Percentiles rank a stretch among this genome's conserved stretches.
Evolutionary conservation across 2,329 filamentous ascomycete genomes (phyloP).

Genomic region (Bipolaris sorokiniana): DNA sequence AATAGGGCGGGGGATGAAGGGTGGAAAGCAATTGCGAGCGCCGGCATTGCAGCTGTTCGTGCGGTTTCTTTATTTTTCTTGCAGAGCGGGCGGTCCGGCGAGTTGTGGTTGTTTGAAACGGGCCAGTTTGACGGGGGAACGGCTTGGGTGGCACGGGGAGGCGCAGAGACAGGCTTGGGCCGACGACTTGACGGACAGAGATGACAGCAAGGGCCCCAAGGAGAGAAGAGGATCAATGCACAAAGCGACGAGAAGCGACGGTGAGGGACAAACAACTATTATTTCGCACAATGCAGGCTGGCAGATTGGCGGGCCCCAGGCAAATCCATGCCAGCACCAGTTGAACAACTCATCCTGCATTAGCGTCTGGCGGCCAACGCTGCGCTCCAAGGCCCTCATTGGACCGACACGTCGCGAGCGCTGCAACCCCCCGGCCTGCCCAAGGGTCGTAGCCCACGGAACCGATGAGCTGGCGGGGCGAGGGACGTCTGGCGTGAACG

Average conservation of each 20-base stretch:
- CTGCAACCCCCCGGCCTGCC: conserved; percentile 10
- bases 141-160: not conserved
- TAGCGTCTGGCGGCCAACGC: conserved; percentile 42
- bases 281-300: conserved; percentile 32
- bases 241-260: conserved; percentile 9
- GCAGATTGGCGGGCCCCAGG: conserved; percentile 31
- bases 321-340: conserved; percentile 36
- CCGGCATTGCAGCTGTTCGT: not conserved
- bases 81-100: not conserved
- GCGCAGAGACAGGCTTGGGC: not conserved
- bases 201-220: not conserved
- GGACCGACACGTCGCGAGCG: conserved; percentile 14
- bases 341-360: conserved; percentile 50
- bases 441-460: conserved; percentile 10
- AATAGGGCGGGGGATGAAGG: not conserved
- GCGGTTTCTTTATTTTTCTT: not conserved
- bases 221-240: conserved; percentile 15
- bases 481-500: not conserved
- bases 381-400: conserved; percentile 28
- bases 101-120: not conserved
- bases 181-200: conserved; percentile 1
- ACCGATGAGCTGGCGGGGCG: conserved; percentile 15
- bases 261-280: conserved; percentile 26
- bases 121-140: conserved; percentile 4
- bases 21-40: conserved; percentile 8